Conservation (phyloP, 345 rosid species). For the Linum lewisii region DNA sequence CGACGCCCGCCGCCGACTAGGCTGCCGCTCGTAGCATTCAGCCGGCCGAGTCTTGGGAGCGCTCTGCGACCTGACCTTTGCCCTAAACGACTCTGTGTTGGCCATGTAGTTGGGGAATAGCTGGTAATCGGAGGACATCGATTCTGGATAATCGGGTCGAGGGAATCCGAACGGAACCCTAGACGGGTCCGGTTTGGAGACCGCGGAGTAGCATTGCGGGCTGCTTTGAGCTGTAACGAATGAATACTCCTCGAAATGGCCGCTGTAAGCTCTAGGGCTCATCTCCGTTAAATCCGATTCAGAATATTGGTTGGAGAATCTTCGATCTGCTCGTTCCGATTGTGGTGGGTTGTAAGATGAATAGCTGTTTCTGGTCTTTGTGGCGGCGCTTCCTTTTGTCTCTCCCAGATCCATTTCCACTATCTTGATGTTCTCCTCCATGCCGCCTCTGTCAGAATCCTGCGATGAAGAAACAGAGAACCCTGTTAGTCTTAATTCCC, state of each 20-base stretch:
- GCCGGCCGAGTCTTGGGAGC: slow-evolving; percentile 34
- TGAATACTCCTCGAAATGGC: slow-evolving; percentile 66
- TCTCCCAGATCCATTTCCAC: slow-evolving; percentile 70
- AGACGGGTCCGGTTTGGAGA: slow-evolving; percentile 54
- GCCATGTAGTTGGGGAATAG: slow-evolving; percentile 78
- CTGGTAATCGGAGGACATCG: slow-evolving; percentile 33
- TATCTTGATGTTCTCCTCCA: slow-evolving; percentile 73
- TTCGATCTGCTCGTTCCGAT: slow-evolving; percentile 22
- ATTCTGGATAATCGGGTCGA: slow-evolving; percentile 30
- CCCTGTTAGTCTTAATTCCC: too few species aligned
- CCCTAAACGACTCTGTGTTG: slow-evolving; percentile 68
- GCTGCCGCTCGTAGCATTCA: slow-evolving; percentile 11
- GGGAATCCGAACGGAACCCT: slow-evolving; percentile 28
- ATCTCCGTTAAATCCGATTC: slow-evolving; percentile 56
- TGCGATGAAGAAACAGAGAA: slow-evolving; percentile 9
- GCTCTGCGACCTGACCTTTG: slow-evolving; percentile 70
- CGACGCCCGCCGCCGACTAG: neutral
- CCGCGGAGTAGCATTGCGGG: slow-evolving; percentile 51
- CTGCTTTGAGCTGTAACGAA: slow-evolving; percentile 55
- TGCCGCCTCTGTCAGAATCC: slow-evolving; percentile 38
- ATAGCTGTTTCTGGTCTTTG: slow-evolving; percentile 38
- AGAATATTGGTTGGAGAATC: slow-evolving; percentile 25
- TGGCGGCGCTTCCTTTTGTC: slow-evolving; percentile 16
- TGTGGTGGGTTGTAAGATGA: slow-evolving; percentile 21
- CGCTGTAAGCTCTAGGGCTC: slow-evolving; percentile 65